Evolutionary conservation across 2,329 filamentous ascomycete species (phyloP), one percentile per base, ranked within the genome.

Genomic region (Talaromyces sp.): DNA sequence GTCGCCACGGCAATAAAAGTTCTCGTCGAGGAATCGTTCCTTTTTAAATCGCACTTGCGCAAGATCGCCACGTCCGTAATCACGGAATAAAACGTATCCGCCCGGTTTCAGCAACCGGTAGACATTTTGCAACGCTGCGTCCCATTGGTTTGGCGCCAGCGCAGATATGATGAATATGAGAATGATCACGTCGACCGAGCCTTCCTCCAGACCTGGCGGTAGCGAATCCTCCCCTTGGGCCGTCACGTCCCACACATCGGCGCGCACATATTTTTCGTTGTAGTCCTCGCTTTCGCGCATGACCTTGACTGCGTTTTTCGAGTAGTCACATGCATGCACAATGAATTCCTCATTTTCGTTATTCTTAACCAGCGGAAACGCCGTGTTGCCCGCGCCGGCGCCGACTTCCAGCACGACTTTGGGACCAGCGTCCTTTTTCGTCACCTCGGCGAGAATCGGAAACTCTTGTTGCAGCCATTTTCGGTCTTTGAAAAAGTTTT

Each of bases 141-240:
- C 80, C 95, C 95, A 99, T 76, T 99, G 92, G 55, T 77, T 75
- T 0, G 95, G 95, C 36, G 89, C 88, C 54, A 99, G 81, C 1
- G 95, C 95, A 18, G 92, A 96, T 81, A 99, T 98, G 72, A 98
- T 94, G 79, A 99, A 99, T 64, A 99, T 92, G 84, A 99, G 87
- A 59, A 99, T 82, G 42, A 96, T 91, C 44, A 98, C 86, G 76
- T 99, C 94, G 63, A 97, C 92, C 63, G 86, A 90, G n/a, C 83
- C 87, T 69, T 92, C 88, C 56, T 80, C 81, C 16, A 99, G 79
- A 1, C 87, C 90, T 1, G 91, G 90, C 5, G 95, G 94, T 6
- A 97, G 79, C 4, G 70, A 71, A n/a, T 36, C 33, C 33, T 59
- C 57, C 7, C 56, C 53, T 59, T 88, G 82, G 63, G 86, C 84